A percentile compares a stretch with the other conserved stretches of the same genome.
These are phyloP conservation scores for Cyamopsis tetragonoloba DNA, from an alignment of 306 rosid genomes.

Conservation along the genomic window DNA sequence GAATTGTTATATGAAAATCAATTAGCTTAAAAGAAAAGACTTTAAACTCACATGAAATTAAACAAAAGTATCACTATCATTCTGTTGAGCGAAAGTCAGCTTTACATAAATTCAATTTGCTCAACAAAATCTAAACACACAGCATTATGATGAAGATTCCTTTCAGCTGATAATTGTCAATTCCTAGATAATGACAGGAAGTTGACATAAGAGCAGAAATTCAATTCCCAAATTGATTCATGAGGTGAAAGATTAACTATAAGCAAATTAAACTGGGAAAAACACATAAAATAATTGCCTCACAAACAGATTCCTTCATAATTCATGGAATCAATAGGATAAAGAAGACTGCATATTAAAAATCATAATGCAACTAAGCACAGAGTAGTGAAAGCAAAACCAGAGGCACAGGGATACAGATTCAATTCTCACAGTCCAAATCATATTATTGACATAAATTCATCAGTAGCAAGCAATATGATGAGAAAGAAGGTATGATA, in stretches of 20 bases:
- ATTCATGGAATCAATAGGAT: background rate
- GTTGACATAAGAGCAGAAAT: background rate
- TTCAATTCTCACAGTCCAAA: constrained; percentile 14
- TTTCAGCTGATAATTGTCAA: background rate
- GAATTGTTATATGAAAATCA: too few species aligned
- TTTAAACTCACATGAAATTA: too few species aligned
- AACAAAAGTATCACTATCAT: too few species aligned
- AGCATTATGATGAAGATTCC: background rate
- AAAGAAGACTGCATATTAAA: background rate
- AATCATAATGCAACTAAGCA: constrained; percentile 1
- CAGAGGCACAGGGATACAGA: constrained; percentile 18
- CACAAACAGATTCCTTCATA: background rate
- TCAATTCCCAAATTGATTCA: constrained; percentile 1
- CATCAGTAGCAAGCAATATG: constrained; percentile 8
- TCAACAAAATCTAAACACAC: too few species aligned
- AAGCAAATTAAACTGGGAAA: background rate
- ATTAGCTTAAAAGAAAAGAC: too few species aligned
- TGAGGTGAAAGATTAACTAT: background rate
- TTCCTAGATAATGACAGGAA: constrained; percentile 9
- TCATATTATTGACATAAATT: background rate
- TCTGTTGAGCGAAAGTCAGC: too few species aligned
- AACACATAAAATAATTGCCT: background rate
- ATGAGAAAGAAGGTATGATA: constrained; percentile 5
- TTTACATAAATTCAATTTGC: too few species aligned
- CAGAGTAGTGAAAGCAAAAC: background rate